phyloP scores from a whole-genome alignment of 2,329 filamentous ascomycete genomes.

The Microdochium nivale region DNA sequence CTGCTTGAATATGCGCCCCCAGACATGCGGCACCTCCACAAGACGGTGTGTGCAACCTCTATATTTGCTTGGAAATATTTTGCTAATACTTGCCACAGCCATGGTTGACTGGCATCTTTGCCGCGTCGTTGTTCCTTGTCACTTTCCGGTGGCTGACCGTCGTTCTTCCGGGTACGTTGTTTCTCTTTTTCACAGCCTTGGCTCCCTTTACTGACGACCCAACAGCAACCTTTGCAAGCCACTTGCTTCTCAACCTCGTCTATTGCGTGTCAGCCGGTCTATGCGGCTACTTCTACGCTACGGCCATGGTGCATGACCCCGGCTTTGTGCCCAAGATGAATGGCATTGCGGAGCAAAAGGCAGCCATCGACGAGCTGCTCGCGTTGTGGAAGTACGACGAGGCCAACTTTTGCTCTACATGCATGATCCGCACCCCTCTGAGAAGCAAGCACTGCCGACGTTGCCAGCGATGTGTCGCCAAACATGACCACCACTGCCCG shows the following conservation, averaged over 20 bases:
- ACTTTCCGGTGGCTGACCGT: slow-evolving; percentile 67
- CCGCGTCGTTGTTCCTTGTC: slow-evolving; percentile 74
- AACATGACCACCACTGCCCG: slow-evolving; percentile 95
- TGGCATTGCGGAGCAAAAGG: slow-evolving; percentile 83
- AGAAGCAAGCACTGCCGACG: slow-evolving; percentile 93
- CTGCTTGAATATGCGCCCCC: slow-evolving; percentile 73
- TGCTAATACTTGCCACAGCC: slow-evolving; percentile 42
- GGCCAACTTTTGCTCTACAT: slow-evolving; percentile 84
- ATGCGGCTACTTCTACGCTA: slow-evolving; percentile 78
- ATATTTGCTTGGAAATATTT: not conserved
- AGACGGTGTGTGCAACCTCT: slow-evolving; percentile 54
- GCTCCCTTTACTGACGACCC: slow-evolving; percentile 19
- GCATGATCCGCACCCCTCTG: slow-evolving; percentile 88
- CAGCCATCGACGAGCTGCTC: slow-evolving; percentile 80
- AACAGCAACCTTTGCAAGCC: slow-evolving; percentile 52
- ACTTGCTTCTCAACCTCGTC: slow-evolving; percentile 68
- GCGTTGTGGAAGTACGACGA: slow-evolving; percentile 86
- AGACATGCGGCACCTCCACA: slow-evolving; percentile 84
- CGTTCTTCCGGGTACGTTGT: slow-evolving; percentile 58
- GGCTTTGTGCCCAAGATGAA: slow-evolving; percentile 88
- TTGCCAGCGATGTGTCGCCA: slow-evolving; percentile 87
- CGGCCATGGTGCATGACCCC: slow-evolving; percentile 80
- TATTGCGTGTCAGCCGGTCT: slow-evolving; percentile 59
- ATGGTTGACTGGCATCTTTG: slow-evolving; percentile 90
- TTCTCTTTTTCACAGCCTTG: not conserved